Base-by-base conservation (phyloP, 2,329 filamentous ascomycete species). In the Fusarium goolgardi region DNA sequence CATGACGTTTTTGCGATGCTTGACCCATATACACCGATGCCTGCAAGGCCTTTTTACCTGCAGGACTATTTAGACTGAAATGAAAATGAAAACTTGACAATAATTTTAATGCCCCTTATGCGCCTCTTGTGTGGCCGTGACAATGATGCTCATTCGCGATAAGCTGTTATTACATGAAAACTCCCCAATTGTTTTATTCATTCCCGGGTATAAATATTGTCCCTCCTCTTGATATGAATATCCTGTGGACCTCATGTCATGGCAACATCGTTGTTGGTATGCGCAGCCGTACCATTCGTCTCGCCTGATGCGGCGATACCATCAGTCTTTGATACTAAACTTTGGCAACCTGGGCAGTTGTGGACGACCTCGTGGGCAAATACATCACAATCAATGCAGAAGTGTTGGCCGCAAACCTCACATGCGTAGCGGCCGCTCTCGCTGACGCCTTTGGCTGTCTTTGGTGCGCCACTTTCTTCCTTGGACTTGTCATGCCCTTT, bases 301-400 rank as follows among this genome's bases (percentile, higher is more conserved):
- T 73, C 73, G 16, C 65, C 61, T 27, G 66, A 55, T 41, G 51
- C 47, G 35, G 65, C 55, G 15, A 61, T 63, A 43, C 63, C 62
- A 49, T 67, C 69, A 39, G 39, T 45, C 55, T 60, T 62, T 35
- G 46, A 59, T 12, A 37, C 75, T 58, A 83, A 82, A 73, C 85
- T 86, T 78, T 88, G 90, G 78, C 96, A 99, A 0, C 95, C 95
- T 0, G 96, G 94, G 75, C 96, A 99, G 79, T 98, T 98, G 77
- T 99, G 95, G 52, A 97, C 87, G 15, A 96, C 88, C 80, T 97
- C 94, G 77, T 99, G 96, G 25, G 93, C 91, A 80, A 96, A 97
- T 25, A 97, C 89, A 78, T 99, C 96, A 78, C 96, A 99, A 78
- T 99, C 96, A 69, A 99, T 96, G 82, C 96, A 99, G 77, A 98